Evolutionary conservation across 306 rosid species (phyloP), one percentile per base, ranked within the genome.

Genomic region (Ormosia emarginata): DNA sequence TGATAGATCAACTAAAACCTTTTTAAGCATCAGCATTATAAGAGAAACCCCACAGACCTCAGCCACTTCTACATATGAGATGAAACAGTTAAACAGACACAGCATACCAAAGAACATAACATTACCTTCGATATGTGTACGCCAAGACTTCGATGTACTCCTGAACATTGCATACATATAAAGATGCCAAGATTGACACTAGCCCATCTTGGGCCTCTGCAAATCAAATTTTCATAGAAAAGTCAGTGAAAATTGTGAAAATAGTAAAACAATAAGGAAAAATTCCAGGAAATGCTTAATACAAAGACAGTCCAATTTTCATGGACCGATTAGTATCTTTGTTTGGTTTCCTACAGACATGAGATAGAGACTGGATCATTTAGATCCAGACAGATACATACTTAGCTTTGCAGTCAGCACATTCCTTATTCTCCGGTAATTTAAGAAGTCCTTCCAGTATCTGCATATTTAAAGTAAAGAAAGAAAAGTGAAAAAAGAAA

Each of bases 151-250:
- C 98, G 90, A 83, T 95, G 98, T 82, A 95, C 91, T 78, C 98
- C 98, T 24, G 98, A 95, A 82, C 98, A 95, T 71, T 93, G 97
- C 98, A 95, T 95, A 84, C 98, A 95, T 63, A 95, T 81, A 91
- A 95, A 95, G 83, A 95, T 95, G 82, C 98, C 98, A 79, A 95
- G 91, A 75, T 95, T 95, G 83, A 95, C 98, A 58, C 98, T 95
- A 74, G 98, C 98, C 98, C 98, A 95, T 91, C 99, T 90, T 76
- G 99, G 99, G 74, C 98, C 98, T 88, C 99, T 95, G 92, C 79
- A 84, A 82, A 74, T 72, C 82, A 88, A 77, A 49, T 67, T 73
- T 76, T 67, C 3, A 61, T 9, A 34, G 56, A 44, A 75, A 79
- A 61, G 80, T 55, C 43, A 78, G 79, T 58, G 12, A 79, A 67